Conservation (phyloP, 129 eudicot species). For the Tanacetum coccineum region DNA sequence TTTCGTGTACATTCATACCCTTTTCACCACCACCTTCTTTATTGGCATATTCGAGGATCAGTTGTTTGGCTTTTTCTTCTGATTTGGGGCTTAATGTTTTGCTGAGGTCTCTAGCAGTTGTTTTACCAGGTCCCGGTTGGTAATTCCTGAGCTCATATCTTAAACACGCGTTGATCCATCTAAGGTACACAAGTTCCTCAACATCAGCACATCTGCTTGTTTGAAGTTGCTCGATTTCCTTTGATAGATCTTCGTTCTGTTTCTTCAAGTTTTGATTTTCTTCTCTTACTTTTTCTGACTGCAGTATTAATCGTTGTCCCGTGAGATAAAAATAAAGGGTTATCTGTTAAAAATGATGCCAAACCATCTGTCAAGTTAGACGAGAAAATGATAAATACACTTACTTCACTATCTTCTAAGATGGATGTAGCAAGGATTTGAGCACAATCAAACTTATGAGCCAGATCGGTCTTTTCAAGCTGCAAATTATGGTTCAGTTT, state of each 20-base stretch:
- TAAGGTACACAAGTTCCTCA: constrained; percentile 76
- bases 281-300: constrained; percentile 54
- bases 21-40: constrained; percentile 54
- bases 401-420: constrained; percentile 72
- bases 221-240: constrained; percentile 61
- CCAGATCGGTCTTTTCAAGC: constrained; percentile 50
- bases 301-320: not conserved
- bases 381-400: constrained; percentile 1
- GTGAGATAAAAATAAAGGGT: not conserved
- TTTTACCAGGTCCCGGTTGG: constrained; percentile 61
- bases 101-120: constrained; percentile 74
- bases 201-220: constrained; percentile 57
- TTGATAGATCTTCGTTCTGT: constrained; percentile 55
- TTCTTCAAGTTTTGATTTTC: constrained; percentile 42
- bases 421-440: constrained; percentile 54
- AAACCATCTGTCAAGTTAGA: not conserved
- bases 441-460: constrained; percentile 55
- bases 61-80: constrained; percentile 72
- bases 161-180: constrained; percentile 88
- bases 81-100: constrained; percentile 66
- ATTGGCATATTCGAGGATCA: constrained; percentile 72
- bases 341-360: not conserved
- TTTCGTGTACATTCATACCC: constrained; percentile 32
- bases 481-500: constrained; percentile 40
- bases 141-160: constrained; percentile 73